phyloP scores from a whole-genome alignment of 2,329 filamentous ascomycete genomes.

The Acephala macrosclerotiorum region DNA sequence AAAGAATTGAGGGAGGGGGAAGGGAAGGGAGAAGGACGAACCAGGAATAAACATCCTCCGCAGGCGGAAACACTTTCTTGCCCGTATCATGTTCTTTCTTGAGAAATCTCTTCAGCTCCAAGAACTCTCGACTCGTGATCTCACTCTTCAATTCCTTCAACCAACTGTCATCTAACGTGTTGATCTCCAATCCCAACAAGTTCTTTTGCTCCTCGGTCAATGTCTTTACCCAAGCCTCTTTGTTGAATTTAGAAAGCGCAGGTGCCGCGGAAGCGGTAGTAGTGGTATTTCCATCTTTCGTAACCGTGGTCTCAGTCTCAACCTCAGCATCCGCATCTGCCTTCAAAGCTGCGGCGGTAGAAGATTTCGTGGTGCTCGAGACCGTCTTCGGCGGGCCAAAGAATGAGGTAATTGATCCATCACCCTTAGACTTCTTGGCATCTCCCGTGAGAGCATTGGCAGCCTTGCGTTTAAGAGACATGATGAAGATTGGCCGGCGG shows the following conservation, averaged over 20 bases:
- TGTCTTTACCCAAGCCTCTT: slow-evolving; percentile 84
- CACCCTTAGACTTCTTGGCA: slow-evolving; percentile 75
- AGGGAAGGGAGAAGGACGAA: slow-evolving; percentile 50
- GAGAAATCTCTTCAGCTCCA: slow-evolving; percentile 88
- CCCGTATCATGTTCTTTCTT: slow-evolving; percentile 76
- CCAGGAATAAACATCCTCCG: slow-evolving; percentile 94
- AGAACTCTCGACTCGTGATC: slow-evolving; percentile 78
- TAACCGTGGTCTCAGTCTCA: too few relatives aligned
- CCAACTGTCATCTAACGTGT: slow-evolving; percentile 92
- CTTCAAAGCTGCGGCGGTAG: slow-evolving; percentile 33
- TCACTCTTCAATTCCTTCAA: slow-evolving; percentile 88
- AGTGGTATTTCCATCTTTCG: too few relatives aligned
- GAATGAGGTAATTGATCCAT: slow-evolving; percentile 87
- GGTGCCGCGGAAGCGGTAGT: slow-evolving; percentile 35
- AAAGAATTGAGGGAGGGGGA: slow-evolving; percentile 18
- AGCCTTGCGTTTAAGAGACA: slow-evolving; percentile 71
- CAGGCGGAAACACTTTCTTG: slow-evolving; percentile 85
- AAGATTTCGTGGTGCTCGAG: slow-evolving; percentile 50
- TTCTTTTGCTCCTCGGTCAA: slow-evolving; percentile 83
- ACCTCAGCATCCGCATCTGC: too few relatives aligned
- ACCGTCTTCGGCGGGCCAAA: slow-evolving; percentile 68
- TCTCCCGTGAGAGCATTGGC: slow-evolving; percentile 56
- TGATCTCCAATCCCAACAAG: slow-evolving; percentile 87
- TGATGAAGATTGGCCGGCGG: slow-evolving; percentile 28
- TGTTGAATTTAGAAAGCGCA: slow-evolving; percentile 73